Evolutionary conservation across 202 grass and related monocot species (phyloP).

Genomic region (Bolboschoenoplectus hybrid): DNA sequence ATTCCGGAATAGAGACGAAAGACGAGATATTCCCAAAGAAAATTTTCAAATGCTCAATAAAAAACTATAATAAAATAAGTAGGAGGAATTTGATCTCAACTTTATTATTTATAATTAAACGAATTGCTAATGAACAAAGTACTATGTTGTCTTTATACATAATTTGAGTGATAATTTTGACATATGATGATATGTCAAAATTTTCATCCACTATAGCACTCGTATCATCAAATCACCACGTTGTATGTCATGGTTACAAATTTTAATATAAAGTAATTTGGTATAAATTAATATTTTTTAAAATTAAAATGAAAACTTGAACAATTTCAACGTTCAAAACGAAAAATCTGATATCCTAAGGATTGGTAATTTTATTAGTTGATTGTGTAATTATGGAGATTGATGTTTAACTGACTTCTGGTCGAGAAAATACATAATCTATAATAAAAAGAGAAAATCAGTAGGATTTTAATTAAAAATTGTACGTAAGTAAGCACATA

Average conservation of each 20-base stretch:
- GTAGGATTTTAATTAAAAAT: neutral
- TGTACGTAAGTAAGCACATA: neutral
- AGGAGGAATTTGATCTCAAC: too few species aligned
- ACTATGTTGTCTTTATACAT: neutral
- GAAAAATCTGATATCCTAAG: neutral
- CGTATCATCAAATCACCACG: neutral
- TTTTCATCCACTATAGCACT: neutral
- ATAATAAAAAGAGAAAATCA: neutral
- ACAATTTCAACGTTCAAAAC: neutral
- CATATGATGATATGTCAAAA: neutral
- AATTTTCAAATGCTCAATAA: neutral
- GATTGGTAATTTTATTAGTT: neutral
- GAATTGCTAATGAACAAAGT: too few species aligned
- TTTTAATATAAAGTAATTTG: neutral
- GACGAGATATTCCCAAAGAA: neutral
- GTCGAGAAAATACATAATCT: neutral
- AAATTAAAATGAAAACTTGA: neutral
- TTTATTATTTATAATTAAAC: too few species aligned
- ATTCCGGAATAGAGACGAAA: neutral
- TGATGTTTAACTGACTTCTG: neutral
- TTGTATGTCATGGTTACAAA: neutral
- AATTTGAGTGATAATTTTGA: neutral
- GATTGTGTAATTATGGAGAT: neutral
- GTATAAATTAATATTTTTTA: neutral
- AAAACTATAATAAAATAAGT: neutral